phyloP scores from a whole-genome alignment of 257 asterid species.

The Catharanthus roseus region DNA sequence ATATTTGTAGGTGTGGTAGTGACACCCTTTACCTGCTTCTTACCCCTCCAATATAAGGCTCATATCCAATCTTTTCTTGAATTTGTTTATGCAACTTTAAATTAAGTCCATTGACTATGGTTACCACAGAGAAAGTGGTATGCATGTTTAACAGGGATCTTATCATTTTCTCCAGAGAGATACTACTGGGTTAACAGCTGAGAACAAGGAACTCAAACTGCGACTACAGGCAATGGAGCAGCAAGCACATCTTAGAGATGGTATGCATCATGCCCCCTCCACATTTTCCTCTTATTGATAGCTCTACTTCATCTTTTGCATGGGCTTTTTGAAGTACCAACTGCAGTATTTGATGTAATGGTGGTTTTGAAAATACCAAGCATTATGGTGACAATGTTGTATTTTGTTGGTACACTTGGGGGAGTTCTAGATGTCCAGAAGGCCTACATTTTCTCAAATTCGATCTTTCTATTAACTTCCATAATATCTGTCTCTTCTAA shows the following conservation, averaged over 20 bases:
- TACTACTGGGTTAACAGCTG: slow-evolving; percentile 61
- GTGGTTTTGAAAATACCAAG: background rate
- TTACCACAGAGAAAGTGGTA: background rate
- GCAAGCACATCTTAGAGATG: slow-evolving; percentile 94
- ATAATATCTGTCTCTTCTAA: background rate
- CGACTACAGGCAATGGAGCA: slow-evolving; percentile 84
- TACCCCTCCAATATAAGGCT: background rate
- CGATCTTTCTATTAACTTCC: background rate
- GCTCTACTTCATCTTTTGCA: background rate
- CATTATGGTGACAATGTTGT: too few relatives aligned
- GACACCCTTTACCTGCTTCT: background rate
- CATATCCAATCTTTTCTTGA: too few relatives aligned
- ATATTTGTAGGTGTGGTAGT: background rate
- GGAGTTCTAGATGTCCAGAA: background rate
- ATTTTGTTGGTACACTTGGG: background rate
- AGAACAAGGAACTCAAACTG: slow-evolving; percentile 87
- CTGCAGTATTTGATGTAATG: background rate
- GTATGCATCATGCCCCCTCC: slow-evolving; percentile 27
- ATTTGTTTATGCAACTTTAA: background rate
- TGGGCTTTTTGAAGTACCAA: background rate
- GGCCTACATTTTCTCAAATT: background rate
- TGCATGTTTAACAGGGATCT: background rate
- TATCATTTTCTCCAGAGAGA: slow-evolving; percentile 53
- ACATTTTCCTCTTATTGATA: background rate
- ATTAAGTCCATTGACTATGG: background rate